Evolutionary conservation across 208 protist species (phyloP).

Genomic region (Entamoeba invadens): DNA sequence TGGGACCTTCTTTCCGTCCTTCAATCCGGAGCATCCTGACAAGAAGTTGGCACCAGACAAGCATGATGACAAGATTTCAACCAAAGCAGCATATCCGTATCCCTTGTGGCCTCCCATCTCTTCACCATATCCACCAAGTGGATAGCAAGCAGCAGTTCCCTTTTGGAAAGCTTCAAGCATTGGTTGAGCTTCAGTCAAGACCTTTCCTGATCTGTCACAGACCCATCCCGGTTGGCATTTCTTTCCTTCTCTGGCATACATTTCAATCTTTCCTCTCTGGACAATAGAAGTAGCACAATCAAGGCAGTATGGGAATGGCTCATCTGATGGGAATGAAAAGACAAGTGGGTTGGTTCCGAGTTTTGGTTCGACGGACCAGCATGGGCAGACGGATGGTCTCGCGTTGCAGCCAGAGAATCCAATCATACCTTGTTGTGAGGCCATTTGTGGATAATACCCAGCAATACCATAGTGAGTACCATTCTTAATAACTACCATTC

Average conservation of each 20-base stretch:
- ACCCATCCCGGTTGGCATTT: constrained; percentile 28
- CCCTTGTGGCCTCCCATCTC: constrained; percentile 38
- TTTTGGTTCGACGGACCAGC: constrained; percentile 21
- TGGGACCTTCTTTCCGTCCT: constrained; percentile 4
- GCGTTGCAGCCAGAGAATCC: constrained; percentile 36
- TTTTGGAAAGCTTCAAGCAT: constrained; percentile 3
- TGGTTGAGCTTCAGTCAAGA: not conserved
- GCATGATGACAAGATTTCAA: constrained; percentile 16
- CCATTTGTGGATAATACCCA: constrained; percentile 33
- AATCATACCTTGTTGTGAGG: constrained; percentile 25
- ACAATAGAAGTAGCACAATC: constrained; percentile 37
- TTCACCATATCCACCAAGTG: constrained; percentile 31
- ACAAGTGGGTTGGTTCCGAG: constrained; percentile 39
- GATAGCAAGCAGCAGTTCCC: not conserved
- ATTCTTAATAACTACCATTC: constrained; percentile 36
- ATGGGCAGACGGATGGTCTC: constrained; percentile 30
- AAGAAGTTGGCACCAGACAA: constrained; percentile 12
- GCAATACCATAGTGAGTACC: constrained; percentile 39
- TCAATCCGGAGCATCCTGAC: not conserved
- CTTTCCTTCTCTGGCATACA: constrained; percentile 18
- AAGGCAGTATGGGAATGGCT: constrained; percentile 29
- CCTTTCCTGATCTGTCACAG: not conserved
- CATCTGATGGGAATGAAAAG: constrained; percentile 34
- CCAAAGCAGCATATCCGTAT: constrained; percentile 22
- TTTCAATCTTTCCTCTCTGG: constrained; percentile 33